Conservation (phyloP, 2,329 filamentous ascomycete species). For the Claviceps capensis region DNA sequence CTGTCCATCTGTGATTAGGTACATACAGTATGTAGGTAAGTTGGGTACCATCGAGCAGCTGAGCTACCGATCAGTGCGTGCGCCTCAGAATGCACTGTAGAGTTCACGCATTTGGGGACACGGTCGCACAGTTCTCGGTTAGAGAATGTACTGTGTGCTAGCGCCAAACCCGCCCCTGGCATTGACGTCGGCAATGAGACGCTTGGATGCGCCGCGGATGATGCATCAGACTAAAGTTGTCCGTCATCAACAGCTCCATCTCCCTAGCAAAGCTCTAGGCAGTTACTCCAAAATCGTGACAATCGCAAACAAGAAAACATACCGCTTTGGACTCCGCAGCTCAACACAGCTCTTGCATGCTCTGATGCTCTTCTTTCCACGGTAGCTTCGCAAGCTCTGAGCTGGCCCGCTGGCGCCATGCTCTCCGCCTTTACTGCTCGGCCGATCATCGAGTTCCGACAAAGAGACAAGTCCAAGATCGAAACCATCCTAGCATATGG, state of each 20-base stretch:
- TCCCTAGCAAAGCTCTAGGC: not conserved
- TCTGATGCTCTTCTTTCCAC: constrained; percentile 11
- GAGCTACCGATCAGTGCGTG: not conserved
- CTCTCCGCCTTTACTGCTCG: constrained; percentile 95
- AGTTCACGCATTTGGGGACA: too few species aligned
- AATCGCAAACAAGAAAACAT: not conserved
- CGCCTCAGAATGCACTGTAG: not conserved
- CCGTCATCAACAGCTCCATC: not conserved
- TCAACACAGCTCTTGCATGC: not conserved
- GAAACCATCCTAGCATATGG: constrained; percentile 89
- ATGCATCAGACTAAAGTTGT: not conserved
- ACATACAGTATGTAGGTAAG: not conserved
- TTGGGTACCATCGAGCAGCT: not conserved
- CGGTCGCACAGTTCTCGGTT: not conserved
- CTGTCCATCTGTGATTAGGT: too few species aligned
- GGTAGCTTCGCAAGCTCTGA: constrained; percentile 20
- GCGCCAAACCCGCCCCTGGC: not conserved
- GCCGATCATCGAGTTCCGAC: constrained; percentile 91
- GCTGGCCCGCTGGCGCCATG: constrained; percentile 48
- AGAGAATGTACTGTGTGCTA: not conserved
- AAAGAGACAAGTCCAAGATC: constrained; percentile 91
- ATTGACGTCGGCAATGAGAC: not conserved
- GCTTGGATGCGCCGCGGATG: not conserved
- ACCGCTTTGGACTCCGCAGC: not conserved
- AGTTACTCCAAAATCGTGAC: not conserved